These are phyloP conservation scores for Epichloe aotearoae DNA, from an alignment of 2,329 filamentous ascomycete genomes.

Conservation along the genomic window DNA sequence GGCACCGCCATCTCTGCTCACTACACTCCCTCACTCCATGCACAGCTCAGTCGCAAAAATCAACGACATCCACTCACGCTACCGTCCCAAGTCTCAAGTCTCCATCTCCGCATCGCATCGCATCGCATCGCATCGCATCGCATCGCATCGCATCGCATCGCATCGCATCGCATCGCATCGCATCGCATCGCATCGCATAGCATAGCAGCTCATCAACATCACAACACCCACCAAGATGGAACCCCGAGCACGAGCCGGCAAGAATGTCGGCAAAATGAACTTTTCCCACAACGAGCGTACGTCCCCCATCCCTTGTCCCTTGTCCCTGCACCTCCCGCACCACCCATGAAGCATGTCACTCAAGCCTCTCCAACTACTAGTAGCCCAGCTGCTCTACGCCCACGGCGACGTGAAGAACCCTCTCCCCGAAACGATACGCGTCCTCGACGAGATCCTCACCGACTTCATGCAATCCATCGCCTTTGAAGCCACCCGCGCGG, in stretches of 20 bases:
- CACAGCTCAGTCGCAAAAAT: no score
- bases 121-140: no score
- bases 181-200: no score
- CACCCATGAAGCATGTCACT: not conserved
- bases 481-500: constrained; percentile 76
- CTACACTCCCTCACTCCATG: no score
- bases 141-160: no score
- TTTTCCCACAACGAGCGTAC: constrained; percentile 59
- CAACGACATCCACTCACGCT: no score
- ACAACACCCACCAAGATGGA: constrained; percentile 38
- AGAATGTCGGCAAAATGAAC: constrained; percentile 74
- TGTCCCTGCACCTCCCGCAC: not conserved
- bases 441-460: constrained; percentile 89
- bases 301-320: constrained; percentile 12
- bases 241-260: constrained; percentile 61
- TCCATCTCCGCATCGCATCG: no score
- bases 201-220: constrained; percentile 15
- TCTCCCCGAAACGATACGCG: constrained; percentile 69
- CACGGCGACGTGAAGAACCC: constrained; percentile 68
- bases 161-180: no score
- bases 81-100: no score
- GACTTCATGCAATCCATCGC: constrained; percentile 93
- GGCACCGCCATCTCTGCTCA: no score
- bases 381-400: constrained; percentile 62
- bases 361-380: constrained; percentile 24